A percentile compares a stretch with the other conserved stretches of the same genome.
Evolutionary conservation across 1,139 yeast species (phyloP).

Genomic region (Geotrichum klebahnii): DNA sequence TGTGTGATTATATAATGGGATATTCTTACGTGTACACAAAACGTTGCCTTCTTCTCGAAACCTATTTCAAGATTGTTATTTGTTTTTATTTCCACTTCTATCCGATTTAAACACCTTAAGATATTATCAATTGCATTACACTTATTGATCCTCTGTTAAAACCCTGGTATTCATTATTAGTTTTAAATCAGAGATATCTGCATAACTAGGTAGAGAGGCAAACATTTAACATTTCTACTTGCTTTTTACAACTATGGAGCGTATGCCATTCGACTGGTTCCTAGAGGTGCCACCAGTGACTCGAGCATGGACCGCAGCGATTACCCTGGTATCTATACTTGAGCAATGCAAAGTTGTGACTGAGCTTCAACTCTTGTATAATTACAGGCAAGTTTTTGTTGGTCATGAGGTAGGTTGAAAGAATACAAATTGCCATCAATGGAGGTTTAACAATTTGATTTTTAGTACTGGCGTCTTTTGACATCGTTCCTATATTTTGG

Average conservation of each 20-base stretch:
- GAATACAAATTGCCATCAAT: not conserved
- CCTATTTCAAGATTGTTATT: no score
- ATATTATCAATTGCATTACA: not conserved
- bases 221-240: no score
- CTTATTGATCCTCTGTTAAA: not conserved
- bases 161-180: no score
- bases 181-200: no score
- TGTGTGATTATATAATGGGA: not conserved
- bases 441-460: not conserved
- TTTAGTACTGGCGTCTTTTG: conserved; percentile 42
- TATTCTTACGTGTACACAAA: not conserved
- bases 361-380: conserved; percentile 29
- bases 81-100: not conserved
- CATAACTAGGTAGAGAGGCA: no score
- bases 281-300: conserved; percentile 36
- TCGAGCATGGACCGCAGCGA: conserved; percentile 34
- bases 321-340: conserved; percentile 35
- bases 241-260: conserved; percentile 28
- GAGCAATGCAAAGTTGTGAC: conserved; percentile 37
- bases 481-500: conserved; percentile 47
- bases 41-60: not conserved
- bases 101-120: no score
- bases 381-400: conserved; percentile 26
- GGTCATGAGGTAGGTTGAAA: conserved; percentile 31
- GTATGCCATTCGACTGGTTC: conserved; percentile 35